Base-by-base conservation (phyloP, 768 basidiomycete genomes). In the Pleurotus cornucopiae region DNA sequence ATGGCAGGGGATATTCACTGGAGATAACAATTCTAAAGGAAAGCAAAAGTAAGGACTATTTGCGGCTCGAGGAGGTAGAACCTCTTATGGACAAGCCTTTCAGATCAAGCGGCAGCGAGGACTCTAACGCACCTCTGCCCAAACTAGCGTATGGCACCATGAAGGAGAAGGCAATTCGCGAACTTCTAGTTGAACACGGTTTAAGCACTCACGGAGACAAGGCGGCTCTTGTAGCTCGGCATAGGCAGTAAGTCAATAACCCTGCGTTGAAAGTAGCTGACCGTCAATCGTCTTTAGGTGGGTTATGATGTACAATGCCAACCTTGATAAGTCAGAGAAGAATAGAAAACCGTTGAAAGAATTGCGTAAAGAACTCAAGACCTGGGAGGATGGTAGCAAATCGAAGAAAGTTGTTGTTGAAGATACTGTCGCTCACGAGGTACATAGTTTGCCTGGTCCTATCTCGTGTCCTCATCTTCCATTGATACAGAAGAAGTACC, bases 301-400 rank as follows among this genome's bases (percentile, higher is more conserved):
- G 86, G 76, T 86, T 0, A 82, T 83, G 69, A 64, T 85, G 41
- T 84, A 77, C 61, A 90, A 90, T 58, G 81, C 86, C 25, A 90
- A 89, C 64, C 72, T 88, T 6, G 88, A 90, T 69, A 79, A 78
- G 60, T 74, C 75, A 16, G 49, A 60, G 1, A 48, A 61, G 14
- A 71, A 76, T 45, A 76, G 85, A 25, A 81, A 79, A 63, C 73
- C 72, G 14, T 66, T 73, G 54, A 58, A 65, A 1, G 77, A 79
- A 37, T 73, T 89, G 12, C 73, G 75, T 41, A 63, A 63, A 41
- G 85, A 87, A 34, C 63, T 89, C 63, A 78, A 72, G 60, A 70
- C 67, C 61, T 85, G 83, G 84, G 87, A 88, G 60, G 80, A 77
- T 21, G 74, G 74, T 55, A 60, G 75, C 55, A 72, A 67, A 54